A percentile compares a stretch with the other conserved stretches of the same genome.
These are phyloP conservation scores for Colletotrichum neosansevieriae DNA, from an alignment of 2,329 filamentous ascomycete species.

Conservation along the genomic window DNA sequence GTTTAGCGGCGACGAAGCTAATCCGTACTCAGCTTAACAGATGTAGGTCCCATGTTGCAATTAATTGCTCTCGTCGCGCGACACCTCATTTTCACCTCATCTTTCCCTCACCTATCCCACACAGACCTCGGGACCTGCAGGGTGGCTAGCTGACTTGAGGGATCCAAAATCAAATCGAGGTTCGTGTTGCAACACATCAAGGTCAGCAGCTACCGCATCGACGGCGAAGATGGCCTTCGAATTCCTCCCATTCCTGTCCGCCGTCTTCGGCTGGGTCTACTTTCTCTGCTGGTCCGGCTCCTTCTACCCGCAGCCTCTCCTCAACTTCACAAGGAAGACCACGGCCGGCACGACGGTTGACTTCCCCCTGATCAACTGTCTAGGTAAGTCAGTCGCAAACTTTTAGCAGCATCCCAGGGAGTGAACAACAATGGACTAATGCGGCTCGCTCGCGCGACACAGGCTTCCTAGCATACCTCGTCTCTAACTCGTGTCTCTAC, in stretches of 20 bases:
- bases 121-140: slow-evolving; percentile 6
- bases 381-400: slow-evolving; percentile 57
- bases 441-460: slow-evolving; percentile 41
- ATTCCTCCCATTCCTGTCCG: slow-evolving; percentile 64
- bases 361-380: slow-evolving; percentile 81
- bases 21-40: background rate
- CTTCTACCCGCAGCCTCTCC: slow-evolving; percentile 91
- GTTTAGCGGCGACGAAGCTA: slow-evolving; percentile 22
- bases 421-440: slow-evolving; percentile 21
- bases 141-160: slow-evolving; percentile 18
- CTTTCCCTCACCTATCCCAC: background rate
- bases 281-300: slow-evolving; percentile 84
- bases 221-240: slow-evolving; percentile 42
- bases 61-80: slow-evolving; percentile 7
- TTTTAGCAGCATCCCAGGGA: background rate
- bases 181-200: background rate
- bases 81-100: background rate
- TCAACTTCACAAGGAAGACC: slow-evolving; percentile 81
- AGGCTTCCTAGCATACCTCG: slow-evolving; percentile 81
- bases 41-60: slow-evolving; percentile 20
- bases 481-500: slow-evolving; percentile 81
- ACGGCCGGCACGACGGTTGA: slow-evolving; percentile 89
- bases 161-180: background rate
- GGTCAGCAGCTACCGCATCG: background rate
- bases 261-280: slow-evolving; percentile 81